Evolutionary conservation across 1,284 basidiomycete genomes (phyloP), one percentile per base, ranked within the genome.

Genomic region (Moesziomyces sp.): DNA sequence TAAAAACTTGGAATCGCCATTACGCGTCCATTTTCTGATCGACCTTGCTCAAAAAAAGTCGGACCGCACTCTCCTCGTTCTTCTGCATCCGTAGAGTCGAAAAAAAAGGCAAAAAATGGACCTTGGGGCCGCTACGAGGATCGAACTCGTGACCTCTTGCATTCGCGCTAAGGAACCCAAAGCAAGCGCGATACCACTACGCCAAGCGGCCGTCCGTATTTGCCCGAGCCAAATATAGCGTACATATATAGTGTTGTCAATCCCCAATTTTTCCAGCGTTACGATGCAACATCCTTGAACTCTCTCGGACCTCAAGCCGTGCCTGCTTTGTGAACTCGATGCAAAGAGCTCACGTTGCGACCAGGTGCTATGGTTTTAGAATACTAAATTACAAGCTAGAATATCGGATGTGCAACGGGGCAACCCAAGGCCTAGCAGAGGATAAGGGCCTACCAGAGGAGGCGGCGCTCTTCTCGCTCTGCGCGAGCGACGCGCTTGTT

Each of bases 71-170:
- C 14, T 38, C 38, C 58, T 59, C 46, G 51, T 26, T 5, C 0
- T 58, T 50, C 24, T 24, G 51, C 46, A 23, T 58, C 21, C 19
- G 8, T n/a, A n/a, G 40, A 28, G 21, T 28, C 52, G 44, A 46
- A 61, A 58, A 56, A 50, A 52, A 4, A n/a, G 42, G 21, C 26
- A 48, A 60, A 69, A 70, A 58, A 21, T 35, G 11, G 9, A 43
- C 10, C n/a, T 5, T 5, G 1, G 66, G 72, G 67, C 62, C 66
- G 62, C 66, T 74, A 70, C 72, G 67, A 70, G 72, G 66, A 74
- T 74, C 72, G 72, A 74, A 74, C 72, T 70, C 67, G 72, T 66
- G 72, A 74, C 72, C 72, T 74, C 72, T 69, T 69, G 72, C 66
- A 69, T 58, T 59, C 30, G 24, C 46, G 30, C 19, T 47, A 28